Evolutionary conservation across 371 early-diverging fungal species (phyloP).

Genomic region (Mortierella sp.): DNA sequence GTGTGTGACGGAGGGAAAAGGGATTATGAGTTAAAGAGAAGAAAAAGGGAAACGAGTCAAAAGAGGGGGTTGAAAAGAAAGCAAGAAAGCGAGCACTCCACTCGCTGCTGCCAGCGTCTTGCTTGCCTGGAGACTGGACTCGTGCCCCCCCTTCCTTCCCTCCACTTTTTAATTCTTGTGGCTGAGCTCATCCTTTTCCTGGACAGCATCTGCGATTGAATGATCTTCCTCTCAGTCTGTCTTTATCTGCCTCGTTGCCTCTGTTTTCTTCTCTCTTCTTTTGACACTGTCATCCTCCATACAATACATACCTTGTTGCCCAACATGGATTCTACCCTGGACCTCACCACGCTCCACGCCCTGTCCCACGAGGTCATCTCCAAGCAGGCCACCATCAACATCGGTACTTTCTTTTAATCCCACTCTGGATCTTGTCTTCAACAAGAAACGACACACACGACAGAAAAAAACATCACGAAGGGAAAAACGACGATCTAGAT

Average conservation of each 20-base stretch:
- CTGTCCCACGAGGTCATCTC: conserved; percentile 82
- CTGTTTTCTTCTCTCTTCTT: conserved; percentile 1
- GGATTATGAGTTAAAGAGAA: not conserved
- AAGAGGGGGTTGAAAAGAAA: not conserved
- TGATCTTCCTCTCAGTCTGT: not conserved
- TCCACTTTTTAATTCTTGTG: not conserved
- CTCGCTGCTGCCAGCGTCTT: not conserved
- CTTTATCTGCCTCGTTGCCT: not conserved
- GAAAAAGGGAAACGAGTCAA: not conserved
- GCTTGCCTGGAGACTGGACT: not conserved
- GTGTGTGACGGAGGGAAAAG: not conserved
- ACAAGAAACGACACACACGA: not conserved
- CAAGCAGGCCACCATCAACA: conserved; percentile 99
- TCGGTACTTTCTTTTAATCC: conserved; percentile 88
- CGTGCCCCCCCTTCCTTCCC: not conserved
- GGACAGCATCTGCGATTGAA: not conserved
- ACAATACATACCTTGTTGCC: conserved; percentile 1
- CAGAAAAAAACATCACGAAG: not conserved
- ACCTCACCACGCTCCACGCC: conserved; percentile 46
- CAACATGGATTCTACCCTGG: conserved; percentile 47
- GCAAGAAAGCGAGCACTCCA: too few species aligned
- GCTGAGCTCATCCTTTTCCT: not conserved
- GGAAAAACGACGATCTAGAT: conserved; percentile 6
- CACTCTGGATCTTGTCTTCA: not conserved
- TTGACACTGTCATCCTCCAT: conserved; percentile 14